These are phyloP conservation scores for Corymbia maculata DNA, from an alignment of 345 rosid species.

Conservation along the genomic window DNA sequence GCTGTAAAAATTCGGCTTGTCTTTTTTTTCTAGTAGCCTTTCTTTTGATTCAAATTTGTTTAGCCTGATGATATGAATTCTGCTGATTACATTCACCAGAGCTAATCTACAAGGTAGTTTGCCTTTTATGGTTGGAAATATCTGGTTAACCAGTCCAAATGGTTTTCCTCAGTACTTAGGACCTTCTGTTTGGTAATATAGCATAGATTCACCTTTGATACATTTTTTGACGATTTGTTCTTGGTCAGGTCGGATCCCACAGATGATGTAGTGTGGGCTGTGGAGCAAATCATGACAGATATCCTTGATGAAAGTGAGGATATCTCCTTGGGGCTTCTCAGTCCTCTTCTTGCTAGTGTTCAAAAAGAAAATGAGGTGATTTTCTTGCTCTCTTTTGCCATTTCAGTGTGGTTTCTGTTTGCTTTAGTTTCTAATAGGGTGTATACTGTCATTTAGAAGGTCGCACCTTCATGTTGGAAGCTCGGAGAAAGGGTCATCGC, in stretches of 20 bases:
- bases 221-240: not conserved
- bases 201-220: too few relatives aligned
- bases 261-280: conserved; percentile 27
- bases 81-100: not conserved
- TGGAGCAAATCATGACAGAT: conserved; percentile 69
- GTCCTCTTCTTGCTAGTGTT: conserved; percentile 46
- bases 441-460: conserved; percentile 17
- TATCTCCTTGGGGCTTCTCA: conserved; percentile 39
- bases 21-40: not conserved
- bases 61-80: not conserved
- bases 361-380: conserved; percentile 54
- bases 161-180: too few relatives aligned
- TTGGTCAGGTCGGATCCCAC: conserved; percentile 41
- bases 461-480: conserved; percentile 36
- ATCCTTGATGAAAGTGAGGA: conserved; percentile 57
- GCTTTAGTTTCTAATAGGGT: not conserved
- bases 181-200: too few relatives aligned
- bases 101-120: not conserved
- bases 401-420: not conserved
- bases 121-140: not conserved
- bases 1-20: not conserved
- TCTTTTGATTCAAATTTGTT: not conserved
- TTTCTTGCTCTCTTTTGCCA: not conserved
- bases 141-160: not conserved
- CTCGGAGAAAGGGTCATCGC: conserved; percentile 50